phyloP scores from a whole-genome alignment of 257 asterid species.

The Solanum tarijense region DNA sequence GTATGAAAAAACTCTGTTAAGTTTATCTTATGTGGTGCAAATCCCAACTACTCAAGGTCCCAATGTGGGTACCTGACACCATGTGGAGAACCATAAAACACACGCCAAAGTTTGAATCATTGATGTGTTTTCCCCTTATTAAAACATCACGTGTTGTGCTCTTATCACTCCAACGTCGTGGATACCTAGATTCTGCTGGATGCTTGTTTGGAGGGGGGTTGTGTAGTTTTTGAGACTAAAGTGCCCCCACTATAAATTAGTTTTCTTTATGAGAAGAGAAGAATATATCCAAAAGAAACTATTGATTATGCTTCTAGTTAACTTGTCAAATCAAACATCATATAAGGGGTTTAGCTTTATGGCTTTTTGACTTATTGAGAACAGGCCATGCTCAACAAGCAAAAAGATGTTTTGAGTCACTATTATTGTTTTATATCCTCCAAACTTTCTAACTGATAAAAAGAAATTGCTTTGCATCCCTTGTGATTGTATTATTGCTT shows the following conservation, averaged over 20 bases:
- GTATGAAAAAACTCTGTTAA: too few species aligned
- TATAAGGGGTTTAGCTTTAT: not conserved
- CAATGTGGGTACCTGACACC: too few species aligned
- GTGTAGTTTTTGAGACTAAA: not conserved
- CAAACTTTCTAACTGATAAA: not conserved
- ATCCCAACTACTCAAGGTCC: too few species aligned
- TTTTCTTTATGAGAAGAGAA: not conserved
- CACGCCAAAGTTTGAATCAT: not conserved
- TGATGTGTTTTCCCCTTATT: not conserved
- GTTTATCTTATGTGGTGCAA: too few species aligned
- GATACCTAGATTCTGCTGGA: not conserved
- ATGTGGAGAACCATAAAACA: too few species aligned
- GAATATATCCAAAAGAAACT: not conserved
- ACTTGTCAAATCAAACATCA: not conserved
- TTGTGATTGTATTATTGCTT: slow-evolving; percentile 25
- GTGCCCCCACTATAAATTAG: not conserved
- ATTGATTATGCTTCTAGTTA: not conserved
- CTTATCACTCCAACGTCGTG: not conserved
- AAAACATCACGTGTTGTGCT: not conserved
- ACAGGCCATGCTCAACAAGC: slow-evolving; percentile 13
- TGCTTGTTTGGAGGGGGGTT: too few species aligned
- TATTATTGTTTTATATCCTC: slow-evolving; percentile 14
- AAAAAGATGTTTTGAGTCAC: slow-evolving; percentile 19
- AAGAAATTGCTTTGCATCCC: slow-evolving; percentile 11
- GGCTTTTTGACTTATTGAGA: slow-evolving; percentile 4